A percentile compares a stretch with the other conserved stretches of the same genome.
Evolutionary conservation across 805 yeast genomes (phyloP).

Genomic region (Clavispora asparagi): DNA sequence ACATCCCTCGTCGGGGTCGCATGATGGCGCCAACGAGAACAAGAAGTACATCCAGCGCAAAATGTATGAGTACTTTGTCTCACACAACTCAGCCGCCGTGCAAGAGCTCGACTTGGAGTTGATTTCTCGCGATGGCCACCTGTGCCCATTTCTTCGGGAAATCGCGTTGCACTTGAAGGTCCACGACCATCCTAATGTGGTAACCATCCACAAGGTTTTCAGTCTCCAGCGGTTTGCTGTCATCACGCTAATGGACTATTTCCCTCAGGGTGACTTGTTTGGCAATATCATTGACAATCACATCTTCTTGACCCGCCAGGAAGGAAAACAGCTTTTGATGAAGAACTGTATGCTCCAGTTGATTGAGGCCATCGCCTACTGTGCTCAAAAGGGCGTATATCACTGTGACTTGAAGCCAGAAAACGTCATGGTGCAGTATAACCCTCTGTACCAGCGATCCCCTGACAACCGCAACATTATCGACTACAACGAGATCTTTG

Average conservation of each 20-base stretch:
- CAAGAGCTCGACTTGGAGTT: conserved; percentile 18
- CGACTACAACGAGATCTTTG: conserved; percentile 45
- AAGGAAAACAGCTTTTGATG: conserved; percentile 39
- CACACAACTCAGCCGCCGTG: conserved; percentile 3
- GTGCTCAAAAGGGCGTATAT: conserved; percentile 26
- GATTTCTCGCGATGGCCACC: conserved; percentile 21
- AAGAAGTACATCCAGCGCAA: conserved; percentile 47
- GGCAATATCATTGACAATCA: conserved; percentile 74
- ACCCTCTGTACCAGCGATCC: conserved; percentile 21
- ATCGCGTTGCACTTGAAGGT: conserved; percentile 69
- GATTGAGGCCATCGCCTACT: conserved; percentile 31
- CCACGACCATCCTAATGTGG: conserved; percentile 73
- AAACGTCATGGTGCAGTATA: conserved; percentile 33
- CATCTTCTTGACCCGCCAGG: conserved; percentile 48
- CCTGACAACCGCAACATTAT: conserved; percentile 12
- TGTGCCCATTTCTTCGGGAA: conserved; percentile 50
- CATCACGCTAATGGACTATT: conserved; percentile 82
- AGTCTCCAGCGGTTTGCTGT: conserved; percentile 49
- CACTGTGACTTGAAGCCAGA: conserved; percentile 43
- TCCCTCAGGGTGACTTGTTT: conserved; percentile 80
- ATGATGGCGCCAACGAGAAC: conserved; percentile 60
- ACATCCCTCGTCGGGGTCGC: conserved; percentile 51
- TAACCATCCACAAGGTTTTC: conserved; percentile 68
- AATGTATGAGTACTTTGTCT: conserved; percentile 7
- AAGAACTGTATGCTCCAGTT: conserved; percentile 39